Conservation (phyloP, 2,329 filamentous ascomycete species). For the Paecilomyces dactylethromorphus region DNA sequence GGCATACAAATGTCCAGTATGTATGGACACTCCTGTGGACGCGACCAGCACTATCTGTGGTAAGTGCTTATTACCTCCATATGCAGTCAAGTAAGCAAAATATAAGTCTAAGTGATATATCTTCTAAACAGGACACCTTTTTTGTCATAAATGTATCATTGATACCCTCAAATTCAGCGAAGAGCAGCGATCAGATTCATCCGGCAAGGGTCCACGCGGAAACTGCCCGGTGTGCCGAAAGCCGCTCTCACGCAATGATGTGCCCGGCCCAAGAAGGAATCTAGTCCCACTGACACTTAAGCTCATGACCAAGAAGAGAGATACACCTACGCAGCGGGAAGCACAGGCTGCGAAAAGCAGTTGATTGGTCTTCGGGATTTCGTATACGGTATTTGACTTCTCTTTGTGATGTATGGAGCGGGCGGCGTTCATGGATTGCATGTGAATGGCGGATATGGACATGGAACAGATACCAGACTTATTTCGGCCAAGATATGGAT, state of each 20-base stretch:
- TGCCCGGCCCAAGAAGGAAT: slow-evolving; percentile 25
- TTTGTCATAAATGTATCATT: slow-evolving; percentile 58
- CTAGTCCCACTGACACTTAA: slow-evolving; percentile 34
- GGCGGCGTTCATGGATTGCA: background rate
- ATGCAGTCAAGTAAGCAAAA: background rate
- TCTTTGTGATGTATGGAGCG: background rate
- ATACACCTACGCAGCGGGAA: background rate
- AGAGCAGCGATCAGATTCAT: slow-evolving; percentile 34
- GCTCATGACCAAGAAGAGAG: slow-evolving; percentile 23
- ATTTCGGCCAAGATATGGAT: background rate
- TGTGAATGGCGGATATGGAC: background rate
- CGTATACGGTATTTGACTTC: background rate
- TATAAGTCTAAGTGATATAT: slow-evolving; percentile 2
- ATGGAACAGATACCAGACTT: background rate
- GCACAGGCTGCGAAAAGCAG: background rate
- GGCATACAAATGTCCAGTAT: slow-evolving; percentile 54
- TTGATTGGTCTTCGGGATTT: background rate
- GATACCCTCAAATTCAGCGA: slow-evolving; percentile 54
- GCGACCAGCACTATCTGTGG: slow-evolving; percentile 56
- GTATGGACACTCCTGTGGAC: slow-evolving; percentile 56
- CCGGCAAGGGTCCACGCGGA: slow-evolving; percentile 26
- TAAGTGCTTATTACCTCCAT: slow-evolving; percentile 25
- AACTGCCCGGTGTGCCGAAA: slow-evolving; percentile 42
- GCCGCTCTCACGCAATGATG: slow-evolving; percentile 29
- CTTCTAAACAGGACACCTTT: slow-evolving; percentile 48